Conservation (phyloP, 2,329 filamentous ascomycete species). For the Dactylellina drechsleri region DNA sequence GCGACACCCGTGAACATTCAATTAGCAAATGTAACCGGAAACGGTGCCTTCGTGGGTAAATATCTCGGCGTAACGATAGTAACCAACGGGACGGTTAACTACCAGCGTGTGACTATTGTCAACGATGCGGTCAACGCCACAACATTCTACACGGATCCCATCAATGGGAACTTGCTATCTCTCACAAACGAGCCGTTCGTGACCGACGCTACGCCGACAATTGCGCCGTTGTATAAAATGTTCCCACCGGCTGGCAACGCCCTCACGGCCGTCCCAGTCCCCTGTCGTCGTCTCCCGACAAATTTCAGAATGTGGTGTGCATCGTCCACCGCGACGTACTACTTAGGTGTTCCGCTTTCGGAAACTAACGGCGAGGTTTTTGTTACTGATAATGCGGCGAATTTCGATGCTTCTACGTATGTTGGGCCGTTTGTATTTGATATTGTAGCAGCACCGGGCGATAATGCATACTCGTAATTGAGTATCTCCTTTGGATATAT, state of each 20-base stretch:
- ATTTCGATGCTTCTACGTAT: not conserved
- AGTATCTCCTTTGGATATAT: no score
- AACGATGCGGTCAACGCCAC: not conserved
- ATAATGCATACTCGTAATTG: not conserved
- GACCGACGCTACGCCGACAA: not conserved
- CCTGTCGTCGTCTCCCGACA: conserved; percentile 5
- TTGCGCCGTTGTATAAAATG: conserved; percentile 6
- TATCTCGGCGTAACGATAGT: not conserved
- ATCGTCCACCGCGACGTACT: not conserved
- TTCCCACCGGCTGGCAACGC: not conserved
- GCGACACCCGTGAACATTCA: not conserved
- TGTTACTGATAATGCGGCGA: not conserved
- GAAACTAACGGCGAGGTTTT: not conserved
- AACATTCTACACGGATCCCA: not conserved
- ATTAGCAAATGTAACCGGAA: not conserved
- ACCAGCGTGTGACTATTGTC: conserved; percentile 2
- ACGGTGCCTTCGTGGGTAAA: not conserved
- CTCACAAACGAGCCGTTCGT: conserved; percentile 4
- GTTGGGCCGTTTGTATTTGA: conserved; percentile 11
- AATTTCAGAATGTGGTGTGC: conserved; percentile 5
- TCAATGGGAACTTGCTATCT: conserved; percentile 11
- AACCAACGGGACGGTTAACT: not conserved
- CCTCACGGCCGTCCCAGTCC: conserved; percentile 5
- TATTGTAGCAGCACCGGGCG: not conserved
- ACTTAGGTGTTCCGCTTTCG: not conserved